Evolutionary conservation across 495 filamentous ascomycete genomes (phyloP), one percentile per base, ranked within the genome.

Genomic region (Penicillium ucsense): DNA sequence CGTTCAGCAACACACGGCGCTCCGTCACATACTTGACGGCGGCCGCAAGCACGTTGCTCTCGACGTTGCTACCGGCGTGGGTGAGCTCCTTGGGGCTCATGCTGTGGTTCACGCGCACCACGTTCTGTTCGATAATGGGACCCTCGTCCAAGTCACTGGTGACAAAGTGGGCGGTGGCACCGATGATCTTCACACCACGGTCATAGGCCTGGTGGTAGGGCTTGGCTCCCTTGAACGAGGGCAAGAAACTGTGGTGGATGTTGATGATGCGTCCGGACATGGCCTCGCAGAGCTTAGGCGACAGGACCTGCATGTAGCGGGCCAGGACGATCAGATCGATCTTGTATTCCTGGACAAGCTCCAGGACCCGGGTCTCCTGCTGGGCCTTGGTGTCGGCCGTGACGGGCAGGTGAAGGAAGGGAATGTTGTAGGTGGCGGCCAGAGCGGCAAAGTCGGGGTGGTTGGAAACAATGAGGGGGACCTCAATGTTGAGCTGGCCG

Each of bases 301-400:
- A 82, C 5, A 88, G 71, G n/a, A 88, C 81, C 66, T 88, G 84
- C 84, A 88, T 88, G 67, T 88, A 88, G 42, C 84, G 80, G n/a
- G 84, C 84, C 45, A 88, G 60, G 5, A 88, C 84, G 34, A 88
- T 77, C 30, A 88, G 68, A 54, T 88, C 84, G 58, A 88, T 73
- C 41, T 77, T 66, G 56, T 85, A 63, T 62, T 80, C 61, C 48
- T 65, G 59, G 50, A 84, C 75, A 27, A 88, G 72, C 31, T 84
- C 78, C 8, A 88, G 67, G 49, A 88, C 75, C 52, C 74, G 68
- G 9, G 55, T 57, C 63, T 88, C 84, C 63, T 88, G 84, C 57
- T 77, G 67, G 3, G 72, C 55, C 67, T 87, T 87, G 51, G 83
- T 87, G 29, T 77, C 83, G 45, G 72, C 70, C 20, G 71, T 84